phyloP scores from a whole-genome alignment of 345 rosid genomes.

The Triadica sebifera region DNA sequence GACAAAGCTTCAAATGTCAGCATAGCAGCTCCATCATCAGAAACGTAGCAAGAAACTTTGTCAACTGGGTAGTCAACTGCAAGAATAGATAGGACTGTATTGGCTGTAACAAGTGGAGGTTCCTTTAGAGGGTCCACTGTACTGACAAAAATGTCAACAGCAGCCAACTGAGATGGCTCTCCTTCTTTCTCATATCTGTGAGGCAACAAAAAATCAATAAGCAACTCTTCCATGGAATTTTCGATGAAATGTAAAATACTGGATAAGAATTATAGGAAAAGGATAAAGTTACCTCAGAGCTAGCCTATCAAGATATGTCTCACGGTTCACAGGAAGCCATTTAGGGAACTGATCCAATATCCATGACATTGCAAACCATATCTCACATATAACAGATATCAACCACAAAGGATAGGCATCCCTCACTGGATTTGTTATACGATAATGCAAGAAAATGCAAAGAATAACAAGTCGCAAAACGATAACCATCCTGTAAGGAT shows the following conservation, averaged over 20 bases:
- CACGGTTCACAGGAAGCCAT: conserved; percentile 41
- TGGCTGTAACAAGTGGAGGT: conserved; percentile 68
- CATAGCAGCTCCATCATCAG: conserved; percentile 77
- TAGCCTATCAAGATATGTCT: conserved; percentile 39
- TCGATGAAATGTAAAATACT: background rate
- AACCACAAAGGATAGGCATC: conserved; percentile 35
- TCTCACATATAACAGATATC: conserved; percentile 37
- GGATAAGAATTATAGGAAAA: background rate
- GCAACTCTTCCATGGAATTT: background rate
- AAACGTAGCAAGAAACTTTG: conserved; percentile 68
- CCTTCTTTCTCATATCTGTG: conserved; percentile 31
- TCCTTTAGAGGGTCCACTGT: conserved; percentile 68
- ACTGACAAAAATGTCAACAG: conserved; percentile 28
- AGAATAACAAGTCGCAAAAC: conserved; percentile 35
- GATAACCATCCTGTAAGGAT: conserved; percentile 38
- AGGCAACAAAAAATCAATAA: background rate
- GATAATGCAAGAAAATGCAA: conserved; percentile 36
- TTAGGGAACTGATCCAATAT: conserved; percentile 43
- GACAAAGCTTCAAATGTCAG: conserved; percentile 64
- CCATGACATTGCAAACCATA: conserved; percentile 44
- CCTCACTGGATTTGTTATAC: conserved; percentile 33
- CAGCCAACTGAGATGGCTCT: conserved; percentile 30
- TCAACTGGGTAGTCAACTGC: conserved; percentile 73
- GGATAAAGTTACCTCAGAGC: conserved; percentile 28
- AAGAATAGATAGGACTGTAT: conserved; percentile 64